Evolutionary conservation across 2,329 filamentous ascomycete genomes (phyloP), one percentile per base, ranked within the genome.

Genomic region (Epichloe coenophiala): DNA sequence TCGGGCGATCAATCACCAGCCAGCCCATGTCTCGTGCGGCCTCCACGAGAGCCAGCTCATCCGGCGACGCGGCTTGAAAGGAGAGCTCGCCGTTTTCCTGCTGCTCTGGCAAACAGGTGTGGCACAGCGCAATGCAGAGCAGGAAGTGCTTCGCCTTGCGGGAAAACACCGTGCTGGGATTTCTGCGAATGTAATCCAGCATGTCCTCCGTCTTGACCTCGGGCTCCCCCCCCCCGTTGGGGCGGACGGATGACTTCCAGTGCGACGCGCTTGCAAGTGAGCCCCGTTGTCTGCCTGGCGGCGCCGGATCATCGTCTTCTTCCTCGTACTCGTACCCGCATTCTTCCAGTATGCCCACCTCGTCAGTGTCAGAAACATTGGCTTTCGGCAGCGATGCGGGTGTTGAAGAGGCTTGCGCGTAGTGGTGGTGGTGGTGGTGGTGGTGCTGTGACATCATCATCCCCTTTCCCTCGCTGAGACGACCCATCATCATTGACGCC

Each of bases 1-100:
- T 73, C 46, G 88, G 77, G 7, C 86, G 80, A 58, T 91, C 85
- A 45, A 86, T 71, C 12, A 91, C 73, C 36, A 93, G 63, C 57
- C 84, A 88, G 0, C 86, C 88, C 45, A 95, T 72, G 52, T 95
- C 88, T 57, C 83, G 79, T 1, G 88, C 89, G 15, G 88, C 89
- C 59, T 85, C 78, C 0, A 94, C 86, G 17, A 95, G 73, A 1
- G 88, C 88, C 45, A 93, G 71, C 65, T 95, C 88, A 57, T 95
- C 88, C 0, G 88, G 88, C 0, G 88, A 95, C 1, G 88, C 84
- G 11, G 88, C 86, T 65, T 94, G 88, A 58, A 87, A 95, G 0
- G 78, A 73, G 40, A 86, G 80, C 27, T 78, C 69, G n/a, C 84
- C 87, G 53, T 80, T 69, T 4, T 82, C 78, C 49, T 78, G 77